Evolutionary conservation across 2,329 filamentous ascomycete species (phyloP).

Genomic region (Calcarisporium arbuscula): DNA sequence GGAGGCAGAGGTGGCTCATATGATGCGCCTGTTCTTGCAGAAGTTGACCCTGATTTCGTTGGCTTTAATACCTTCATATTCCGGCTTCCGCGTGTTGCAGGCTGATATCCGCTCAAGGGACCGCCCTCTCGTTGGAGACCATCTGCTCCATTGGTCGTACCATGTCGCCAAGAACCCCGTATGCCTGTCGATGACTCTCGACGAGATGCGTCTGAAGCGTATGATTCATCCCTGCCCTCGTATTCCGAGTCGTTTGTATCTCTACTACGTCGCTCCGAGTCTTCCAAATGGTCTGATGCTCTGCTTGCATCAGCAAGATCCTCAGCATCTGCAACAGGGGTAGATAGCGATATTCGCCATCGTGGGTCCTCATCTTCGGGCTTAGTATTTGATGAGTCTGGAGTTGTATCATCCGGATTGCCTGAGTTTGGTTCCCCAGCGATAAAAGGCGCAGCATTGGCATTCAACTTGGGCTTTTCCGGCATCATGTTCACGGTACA

Average conservation of each 20-base stretch:
- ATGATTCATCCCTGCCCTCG: conserved; percentile 20
- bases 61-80: conserved; percentile 91
- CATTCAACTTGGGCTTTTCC: conserved; percentile 54
- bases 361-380: conserved; percentile 18
- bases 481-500: conserved; percentile 53
- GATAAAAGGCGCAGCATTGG: conserved; percentile 38
- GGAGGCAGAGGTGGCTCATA: conserved; percentile 44
- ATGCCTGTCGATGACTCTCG: conserved; percentile 50
- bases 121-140: conserved; percentile 45
- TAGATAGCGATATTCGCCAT: conserved; percentile 23
- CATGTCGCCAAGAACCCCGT: conserved; percentile 67
- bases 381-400: conserved; percentile 10
- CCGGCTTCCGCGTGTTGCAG: conserved; percentile 53
- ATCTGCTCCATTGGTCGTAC: conserved; percentile 43
- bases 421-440: conserved; percentile 24
- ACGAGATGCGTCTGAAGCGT: conserved; percentile 24
- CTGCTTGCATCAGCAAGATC: conserved; percentile 25
- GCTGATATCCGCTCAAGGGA: conserved; percentile 62
- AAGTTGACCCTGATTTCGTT: conserved; percentile 55
- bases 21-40: conserved; percentile 41
- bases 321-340: conserved; percentile 27
- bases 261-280: conserved; percentile 31
- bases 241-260: conserved; percentile 16
- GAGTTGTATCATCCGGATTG: conserved; percentile 9
- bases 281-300: conserved; percentile 37